Percentiles rank a stretch among this genome's conserved stretches.
Evolutionary conservation across 805 yeast species (phyloP).

Genomic region (Nakazawaea sp.): DNA sequence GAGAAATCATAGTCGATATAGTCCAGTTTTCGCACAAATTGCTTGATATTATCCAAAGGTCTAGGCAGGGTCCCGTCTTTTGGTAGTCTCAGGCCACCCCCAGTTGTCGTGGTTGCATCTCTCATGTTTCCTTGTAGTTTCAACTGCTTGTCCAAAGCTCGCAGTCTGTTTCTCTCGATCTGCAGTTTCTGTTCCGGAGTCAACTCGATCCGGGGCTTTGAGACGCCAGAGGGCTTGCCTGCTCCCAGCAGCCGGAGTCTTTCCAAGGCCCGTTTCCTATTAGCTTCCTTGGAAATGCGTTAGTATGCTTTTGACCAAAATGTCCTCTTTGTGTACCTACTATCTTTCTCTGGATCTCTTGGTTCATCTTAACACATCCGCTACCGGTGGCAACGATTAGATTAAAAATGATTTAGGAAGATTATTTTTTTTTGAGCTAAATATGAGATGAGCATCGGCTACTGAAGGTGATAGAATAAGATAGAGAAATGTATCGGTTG

Average conservation of each 20-base stretch:
- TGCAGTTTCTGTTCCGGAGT: conserved; percentile 43
- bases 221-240: conserved; percentile 3
- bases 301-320: not conserved
- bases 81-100: conserved; percentile 1
- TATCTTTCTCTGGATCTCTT: conserved; percentile 19
- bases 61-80: not conserved
- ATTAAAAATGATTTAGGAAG: too few relatives aligned
- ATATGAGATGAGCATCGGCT: too few relatives aligned
- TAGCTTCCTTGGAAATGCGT: conserved; percentile 42
- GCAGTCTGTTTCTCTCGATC: conserved; percentile 46
- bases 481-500: too few relatives aligned
- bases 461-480: too few relatives aligned
- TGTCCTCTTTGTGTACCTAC: conserved; percentile 15
- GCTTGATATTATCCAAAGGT: conserved; percentile 23
- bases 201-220: conserved; percentile 18
- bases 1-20: conserved; percentile 85
- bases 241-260: conserved; percentile 34
- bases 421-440: too few relatives aligned
- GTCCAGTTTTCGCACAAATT: conserved; percentile 51
- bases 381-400: too few relatives aligned
- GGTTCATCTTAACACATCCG: too few relatives aligned
- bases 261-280: conserved; percentile 56
- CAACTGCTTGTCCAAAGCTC: conserved; percentile 36
- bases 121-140: conserved; percentile 13
- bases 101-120: conserved; percentile 16